Percentiles rank a stretch among this genome's conserved stretches.
These are phyloP conservation scores for Malassezia japonica DNA, from an alignment of 1,284 basidiomycete genomes.

Conservation along the genomic window DNA sequence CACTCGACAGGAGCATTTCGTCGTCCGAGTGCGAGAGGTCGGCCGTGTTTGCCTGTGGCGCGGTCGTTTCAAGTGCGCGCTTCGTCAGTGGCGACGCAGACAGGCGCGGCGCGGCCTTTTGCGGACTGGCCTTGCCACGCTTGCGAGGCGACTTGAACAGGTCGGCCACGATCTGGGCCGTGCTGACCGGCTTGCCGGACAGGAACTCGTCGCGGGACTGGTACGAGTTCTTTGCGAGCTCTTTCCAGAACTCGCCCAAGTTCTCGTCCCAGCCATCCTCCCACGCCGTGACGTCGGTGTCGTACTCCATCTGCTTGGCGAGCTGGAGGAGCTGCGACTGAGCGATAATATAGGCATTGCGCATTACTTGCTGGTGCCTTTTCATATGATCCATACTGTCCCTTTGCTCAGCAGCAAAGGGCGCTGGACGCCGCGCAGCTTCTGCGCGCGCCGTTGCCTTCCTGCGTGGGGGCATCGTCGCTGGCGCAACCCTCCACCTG, in stretches of 20 bases:
- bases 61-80: neutral
- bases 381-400: too few species aligned
- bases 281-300: slow-evolving; percentile 10
- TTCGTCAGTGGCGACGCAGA: too few species aligned
- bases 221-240: too few species aligned
- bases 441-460: slow-evolving; percentile 1
- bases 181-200: neutral
- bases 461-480: slow-evolving; percentile 12
- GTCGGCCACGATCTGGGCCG: slow-evolving; percentile 4
- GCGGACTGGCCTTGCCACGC: too few species aligned
- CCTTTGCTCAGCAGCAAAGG: too few species aligned
- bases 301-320: slow-evolving; percentile 19
- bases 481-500: neutral
- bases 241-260: slow-evolving; percentile 16
- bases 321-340: slow-evolving; percentile 19
- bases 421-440: neutral
- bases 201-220: neutral
- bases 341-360: slow-evolving; percentile 16
- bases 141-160: slow-evolving; percentile 18
- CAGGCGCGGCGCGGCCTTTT: too few species aligned
- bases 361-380: slow-evolving; percentile 11
- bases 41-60: neutral
- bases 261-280: slow-evolving; percentile 13
- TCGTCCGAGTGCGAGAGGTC: neutral
- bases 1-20: neutral